Evolutionary conservation across 495 filamentous ascomycete genomes (phyloP).

Genomic region (Penicillium soppii): DNA sequence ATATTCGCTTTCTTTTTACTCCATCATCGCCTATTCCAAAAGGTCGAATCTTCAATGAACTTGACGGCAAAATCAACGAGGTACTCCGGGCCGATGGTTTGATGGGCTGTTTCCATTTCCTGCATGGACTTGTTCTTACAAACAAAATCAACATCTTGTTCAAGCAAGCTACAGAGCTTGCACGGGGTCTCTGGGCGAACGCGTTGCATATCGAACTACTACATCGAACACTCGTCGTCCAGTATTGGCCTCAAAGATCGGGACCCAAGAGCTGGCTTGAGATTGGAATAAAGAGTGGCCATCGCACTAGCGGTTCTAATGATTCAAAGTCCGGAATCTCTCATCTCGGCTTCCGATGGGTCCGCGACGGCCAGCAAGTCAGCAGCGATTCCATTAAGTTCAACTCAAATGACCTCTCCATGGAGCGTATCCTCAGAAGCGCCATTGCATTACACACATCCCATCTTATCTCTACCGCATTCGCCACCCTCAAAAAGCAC

Average conservation of each 20-base stretch:
- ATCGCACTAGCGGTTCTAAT: slow-evolving; percentile 21
- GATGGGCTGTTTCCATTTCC: slow-evolving; percentile 72
- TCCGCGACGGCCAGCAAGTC: slow-evolving; percentile 74
- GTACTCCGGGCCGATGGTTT: slow-evolving; percentile 65
- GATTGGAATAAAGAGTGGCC: slow-evolving; percentile 72
- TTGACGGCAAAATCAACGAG: slow-evolving; percentile 72
- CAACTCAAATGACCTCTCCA: slow-evolving; percentile 63
- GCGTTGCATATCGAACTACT: slow-evolving; percentile 71
- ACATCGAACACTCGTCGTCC: slow-evolving; percentile 75
- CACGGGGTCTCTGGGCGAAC: slow-evolving; percentile 68
- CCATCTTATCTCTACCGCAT: slow-evolving; percentile 61
- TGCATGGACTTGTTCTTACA: slow-evolving; percentile 83
- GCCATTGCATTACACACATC: slow-evolving; percentile 74
- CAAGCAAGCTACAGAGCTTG: slow-evolving; percentile 71
- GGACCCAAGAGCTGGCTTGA: slow-evolving; percentile 85
- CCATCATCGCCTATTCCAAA: slow-evolving; percentile 64
- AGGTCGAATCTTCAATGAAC: slow-evolving; percentile 52
- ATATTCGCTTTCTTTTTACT: slow-evolving; percentile 79
- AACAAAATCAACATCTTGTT: slow-evolving; percentile 80
- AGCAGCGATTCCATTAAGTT: slow-evolving; percentile 62
- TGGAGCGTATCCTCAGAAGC: slow-evolving; percentile 68
- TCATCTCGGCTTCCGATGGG: slow-evolving; percentile 75
- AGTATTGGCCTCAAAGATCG: slow-evolving; percentile 78
- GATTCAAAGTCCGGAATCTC: slow-evolving; percentile 29
- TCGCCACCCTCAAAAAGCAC: slow-evolving; percentile 52